Percentiles rank a stretch among this genome's conserved stretches.
phyloP scores from a whole-genome alignment of 768 basidiomycete species.

The Tricholoma bakamatsutake region DNA sequence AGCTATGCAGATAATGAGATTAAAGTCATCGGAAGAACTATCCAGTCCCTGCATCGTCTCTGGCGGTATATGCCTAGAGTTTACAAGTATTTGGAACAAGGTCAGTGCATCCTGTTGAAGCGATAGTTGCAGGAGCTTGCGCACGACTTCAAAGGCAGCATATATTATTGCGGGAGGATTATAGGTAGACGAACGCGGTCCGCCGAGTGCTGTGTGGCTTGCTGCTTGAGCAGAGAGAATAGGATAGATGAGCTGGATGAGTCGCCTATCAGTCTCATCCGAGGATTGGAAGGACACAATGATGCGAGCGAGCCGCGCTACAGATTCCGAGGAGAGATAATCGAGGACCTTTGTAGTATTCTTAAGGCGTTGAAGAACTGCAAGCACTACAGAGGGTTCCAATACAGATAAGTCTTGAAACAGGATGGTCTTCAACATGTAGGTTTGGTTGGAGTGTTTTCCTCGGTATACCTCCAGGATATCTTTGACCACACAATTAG shows the following conservation, averaged over 20 bases:
- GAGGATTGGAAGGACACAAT: constrained; percentile 10
- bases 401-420: constrained; percentile 8
- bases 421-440: constrained; percentile 11
- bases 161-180: constrained; percentile 32
- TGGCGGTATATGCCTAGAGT: constrained; percentile 38
- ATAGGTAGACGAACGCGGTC: constrained; percentile 26
- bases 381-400: constrained; percentile 8
- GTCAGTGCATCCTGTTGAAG: constrained; percentile 33
- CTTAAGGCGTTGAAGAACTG: constrained; percentile 14
- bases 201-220: constrained; percentile 20
- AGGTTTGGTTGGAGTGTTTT: background rate
- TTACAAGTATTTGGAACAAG: constrained; percentile 44
- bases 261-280: constrained; percentile 14
- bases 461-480: constrained; percentile 15
- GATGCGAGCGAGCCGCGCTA: constrained; percentile 13
- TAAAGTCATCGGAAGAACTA: constrained; percentile 32
- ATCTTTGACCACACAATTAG: constrained; percentile 19
- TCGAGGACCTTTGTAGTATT: constrained; percentile 4
- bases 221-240: constrained; percentile 24
- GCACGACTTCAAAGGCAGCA: constrained; percentile 37
- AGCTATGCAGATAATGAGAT: constrained; percentile 41
- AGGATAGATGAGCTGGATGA: constrained; percentile 23
- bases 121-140: constrained; percentile 32
- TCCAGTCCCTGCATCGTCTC: constrained; percentile 38
- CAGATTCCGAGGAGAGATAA: background rate